A percentile compares a stretch with the other conserved stretches of the same genome.
Conservation (phyloP, 23 red algal species). For the Porphyridium purpureum region DNA sequence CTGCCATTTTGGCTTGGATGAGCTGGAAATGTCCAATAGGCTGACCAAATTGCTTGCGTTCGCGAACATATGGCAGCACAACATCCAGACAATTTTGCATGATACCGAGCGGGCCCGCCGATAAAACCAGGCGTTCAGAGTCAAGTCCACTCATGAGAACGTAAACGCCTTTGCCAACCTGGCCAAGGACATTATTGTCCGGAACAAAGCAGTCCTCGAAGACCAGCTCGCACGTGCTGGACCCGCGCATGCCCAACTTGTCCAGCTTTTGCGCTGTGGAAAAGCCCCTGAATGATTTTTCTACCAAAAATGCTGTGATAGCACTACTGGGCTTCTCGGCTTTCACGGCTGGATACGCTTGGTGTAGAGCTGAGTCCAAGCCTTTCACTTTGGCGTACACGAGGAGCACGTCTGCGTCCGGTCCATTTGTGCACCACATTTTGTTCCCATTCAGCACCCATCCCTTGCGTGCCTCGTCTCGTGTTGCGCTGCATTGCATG, state of each 20-base stretch:
- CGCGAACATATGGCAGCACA: constrained; percentile 34
- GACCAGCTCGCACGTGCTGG: constrained; percentile 26
- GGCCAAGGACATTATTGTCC: constrained; percentile 15
- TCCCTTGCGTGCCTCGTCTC: neutral
- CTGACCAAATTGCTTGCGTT: constrained; percentile 41
- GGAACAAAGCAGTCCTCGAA: constrained; percentile 36
- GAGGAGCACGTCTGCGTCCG: constrained; percentile 34
- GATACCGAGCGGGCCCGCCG: constrained; percentile 41
- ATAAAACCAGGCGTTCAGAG: constrained; percentile 26
- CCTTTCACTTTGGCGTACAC: constrained; percentile 33
- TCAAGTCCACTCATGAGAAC: constrained; percentile 39
- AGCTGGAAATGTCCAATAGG: constrained; percentile 33
- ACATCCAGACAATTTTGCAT: constrained; percentile 41
- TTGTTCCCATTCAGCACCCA: constrained; percentile 28
- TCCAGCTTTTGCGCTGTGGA: constrained; percentile 18
- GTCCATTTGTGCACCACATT: constrained; percentile 30
- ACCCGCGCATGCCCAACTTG: constrained; percentile 52
- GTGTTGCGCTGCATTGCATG: constrained; percentile 12
- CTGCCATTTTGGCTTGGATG: constrained; percentile 39
- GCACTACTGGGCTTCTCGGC: neutral
- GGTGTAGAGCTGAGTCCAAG: constrained; percentile 18
- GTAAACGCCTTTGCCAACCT: constrained; percentile 11
- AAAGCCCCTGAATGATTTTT: constrained; percentile 14
- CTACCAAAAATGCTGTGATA: constrained; percentile 45
- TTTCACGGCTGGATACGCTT: constrained; percentile 29